Conservation (phyloP, 495 filamentous ascomycete genomes). For the Bathelium albidoporum region DNA sequence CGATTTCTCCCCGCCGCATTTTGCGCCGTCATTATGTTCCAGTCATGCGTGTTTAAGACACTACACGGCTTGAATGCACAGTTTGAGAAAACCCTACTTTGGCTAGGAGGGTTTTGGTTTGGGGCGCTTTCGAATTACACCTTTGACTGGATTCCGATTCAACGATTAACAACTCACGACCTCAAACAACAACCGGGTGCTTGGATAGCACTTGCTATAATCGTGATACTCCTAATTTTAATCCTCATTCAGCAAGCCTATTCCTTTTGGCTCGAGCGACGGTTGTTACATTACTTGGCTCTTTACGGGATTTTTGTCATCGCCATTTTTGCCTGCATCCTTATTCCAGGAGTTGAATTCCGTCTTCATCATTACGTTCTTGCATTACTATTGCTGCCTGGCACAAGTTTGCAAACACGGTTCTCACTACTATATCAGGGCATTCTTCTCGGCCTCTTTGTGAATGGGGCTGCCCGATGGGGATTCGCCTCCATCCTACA, state of each 20-base stretch:
- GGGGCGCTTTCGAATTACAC: constrained; percentile 77
- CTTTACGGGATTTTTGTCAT: constrained; percentile 8
- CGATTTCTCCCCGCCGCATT: constrained; percentile 71
- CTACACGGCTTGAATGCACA: constrained; percentile 52
- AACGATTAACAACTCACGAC: constrained; percentile 66
- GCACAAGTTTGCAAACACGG: constrained; percentile 73
- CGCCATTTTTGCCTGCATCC: background rate
- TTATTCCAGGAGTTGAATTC: background rate
- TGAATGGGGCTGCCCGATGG: constrained; percentile 89
- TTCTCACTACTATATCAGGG: constrained; percentile 75
- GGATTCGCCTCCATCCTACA: constrained; percentile 87
- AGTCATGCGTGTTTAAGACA: constrained; percentile 48
- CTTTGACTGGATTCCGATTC: constrained; percentile 72
- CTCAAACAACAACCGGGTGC: constrained; percentile 69
- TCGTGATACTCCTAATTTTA: constrained; percentile 49
- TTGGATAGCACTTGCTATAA: constrained; percentile 54
- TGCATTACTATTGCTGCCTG: constrained; percentile 22
- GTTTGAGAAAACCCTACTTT: constrained; percentile 62
- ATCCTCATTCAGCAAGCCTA: constrained; percentile 61
- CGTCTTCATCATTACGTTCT: constrained; percentile 5
- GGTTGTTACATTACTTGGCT: constrained; percentile 57
- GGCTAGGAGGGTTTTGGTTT: constrained; percentile 65
- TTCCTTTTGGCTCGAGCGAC: constrained; percentile 62
- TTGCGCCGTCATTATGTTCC: constrained; percentile 62
- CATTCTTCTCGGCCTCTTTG: constrained; percentile 77